Evolutionary conservation across 2,329 filamentous ascomycete species (phyloP), one percentile per base, ranked within the genome.

Genomic region (Pseudogymnoascus sp.): DNA sequence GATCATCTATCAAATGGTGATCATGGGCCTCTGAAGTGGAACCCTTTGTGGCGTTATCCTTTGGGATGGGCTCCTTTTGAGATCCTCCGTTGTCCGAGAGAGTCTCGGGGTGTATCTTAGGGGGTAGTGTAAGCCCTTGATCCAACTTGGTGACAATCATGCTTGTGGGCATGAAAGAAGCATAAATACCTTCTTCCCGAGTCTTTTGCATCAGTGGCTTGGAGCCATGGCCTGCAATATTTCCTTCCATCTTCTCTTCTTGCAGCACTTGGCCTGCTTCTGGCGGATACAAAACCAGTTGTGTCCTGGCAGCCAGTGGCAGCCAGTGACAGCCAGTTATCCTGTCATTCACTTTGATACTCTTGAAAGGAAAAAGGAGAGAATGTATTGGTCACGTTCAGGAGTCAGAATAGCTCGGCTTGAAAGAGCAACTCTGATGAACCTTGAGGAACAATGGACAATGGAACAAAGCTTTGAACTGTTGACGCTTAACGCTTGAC

Each of bases 51-150:
- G 28, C 28, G 4, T 21, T n/a, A 14, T 56, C 28, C 28, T 35
- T 56, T 33, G 28, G 14, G 25, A 6, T 35, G 8, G 28, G 6
- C 50, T 33, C 50, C 28, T 21, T 35, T 16, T 21, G 50, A 56
- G 28, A 35, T 56, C 18, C 50, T 33, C 28, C 50, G 18, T 21
- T 56, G 28, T 56, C 28, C 35, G 50, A 1, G 16, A 33, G n/a
- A 33, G 50, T 56, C n/a, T 35, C 11, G 16, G 28, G 50, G 50
- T 66, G 60, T 63, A 68, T 67, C 67, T 67, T 65, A 63, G 65
- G 65, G 66, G 65, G 63, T 42, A 65, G 66, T 69, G 68, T 69
- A 69, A 69, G 68, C 65, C 67, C 66, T 66, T 65, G 68, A 67
- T 68, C 63, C 65, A 65, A 62, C 53, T 63, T 59, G 63, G 60